Base-by-base conservation (phyloP, 2,329 filamentous ascomycete species). In the Aspergillus niger region DNA sequence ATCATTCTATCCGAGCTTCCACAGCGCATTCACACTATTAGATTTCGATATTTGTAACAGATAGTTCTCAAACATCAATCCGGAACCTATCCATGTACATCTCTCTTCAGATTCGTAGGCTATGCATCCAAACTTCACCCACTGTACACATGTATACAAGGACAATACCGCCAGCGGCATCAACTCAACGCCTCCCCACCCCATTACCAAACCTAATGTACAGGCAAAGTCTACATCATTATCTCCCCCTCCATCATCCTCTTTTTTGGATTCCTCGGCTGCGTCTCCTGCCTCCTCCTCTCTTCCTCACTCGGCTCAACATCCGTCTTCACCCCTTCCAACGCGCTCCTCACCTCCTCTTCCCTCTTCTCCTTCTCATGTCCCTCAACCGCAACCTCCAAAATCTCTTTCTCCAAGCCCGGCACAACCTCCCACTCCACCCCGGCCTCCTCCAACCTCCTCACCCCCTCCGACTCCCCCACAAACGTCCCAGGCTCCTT, bases 401-500 rank as follows among this genome's bases (percentile, higher is more conserved):
- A 73, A 66, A 98, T 98, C 58, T 94, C 89, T 36, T 86, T 82
- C 72, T 97, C 91, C 57, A 97, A 73, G 0, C 92, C 94, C 17
- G 80, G 68, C 3, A 97, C 84, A 73, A 90, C 86, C 44, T 91
- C 78, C 64, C 94, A 91, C 48, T 86, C 77, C 55, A 99, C 85
- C 0, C 92, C 92, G 4, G 86, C 88, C 49, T 85, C 84, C 67
- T 88, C 84, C 58, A 99, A 80, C 72, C 85, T 88, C 67, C 77
- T 80, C 68, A 88, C 87, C 7, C 92, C 92, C 60, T 88, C 85
- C 65, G 96, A 98, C 61, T 90, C 84, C 5, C 87, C 87, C 17
- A 98, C 91, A 77, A 98, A 99, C 32, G 87, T 97, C 69, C 91
- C 90, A 0, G 95, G 95, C 78, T 99, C 95, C 67, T 88, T 84